Evolutionary conservation across 805 yeast species (phyloP), one percentile per base, ranked within the genome.

Genomic region (Candida argentea): DNA sequence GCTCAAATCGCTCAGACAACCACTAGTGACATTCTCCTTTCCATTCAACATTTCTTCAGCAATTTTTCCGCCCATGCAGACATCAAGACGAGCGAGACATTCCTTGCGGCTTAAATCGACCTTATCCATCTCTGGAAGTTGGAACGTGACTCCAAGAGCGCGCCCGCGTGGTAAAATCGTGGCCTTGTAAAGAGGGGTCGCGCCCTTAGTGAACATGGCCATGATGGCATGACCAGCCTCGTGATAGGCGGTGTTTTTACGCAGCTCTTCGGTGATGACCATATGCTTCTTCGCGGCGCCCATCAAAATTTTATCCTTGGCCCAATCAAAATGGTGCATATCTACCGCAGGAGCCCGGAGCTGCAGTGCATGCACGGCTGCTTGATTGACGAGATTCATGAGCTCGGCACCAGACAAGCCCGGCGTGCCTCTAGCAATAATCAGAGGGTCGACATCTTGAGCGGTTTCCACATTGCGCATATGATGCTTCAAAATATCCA

Each of bases 181-280:
- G 4, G 97, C 97, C 57, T 91, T 91, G 61, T 91, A 91, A 39
- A 91, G 67, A 2, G 95, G 87, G 3, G 95, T 86, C 3, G 98
- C 96, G 12, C 94, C 95, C 10, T 78, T 76, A 4, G 95, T 84
- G 54, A 70, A 91, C 74, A 91, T 70, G 7, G 98, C 97, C 82
- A 89, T 86, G 33, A 91, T 84, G 4, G 98, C 98, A 59, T 91
- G 99, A 4, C 99, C 99, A 12, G 98, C 99, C 61, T 91, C 99
- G 58, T 91, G 99, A 55, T 77, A 91, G 2, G 98, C 98, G 11
- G 99, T 91, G 39, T 89, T 86, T 43, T 72, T 75, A 55, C 96
- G 73, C 1, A 94, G 73, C 36, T 89, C 95, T 52, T 91, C 96
- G 16, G 98, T 87, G 64, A 91, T 72, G 22, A 91, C 96, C 97